These are phyloP conservation scores for Lentinula sp. DNA, from an alignment of 768 basidiomycete species.

Conservation along the genomic window DNA sequence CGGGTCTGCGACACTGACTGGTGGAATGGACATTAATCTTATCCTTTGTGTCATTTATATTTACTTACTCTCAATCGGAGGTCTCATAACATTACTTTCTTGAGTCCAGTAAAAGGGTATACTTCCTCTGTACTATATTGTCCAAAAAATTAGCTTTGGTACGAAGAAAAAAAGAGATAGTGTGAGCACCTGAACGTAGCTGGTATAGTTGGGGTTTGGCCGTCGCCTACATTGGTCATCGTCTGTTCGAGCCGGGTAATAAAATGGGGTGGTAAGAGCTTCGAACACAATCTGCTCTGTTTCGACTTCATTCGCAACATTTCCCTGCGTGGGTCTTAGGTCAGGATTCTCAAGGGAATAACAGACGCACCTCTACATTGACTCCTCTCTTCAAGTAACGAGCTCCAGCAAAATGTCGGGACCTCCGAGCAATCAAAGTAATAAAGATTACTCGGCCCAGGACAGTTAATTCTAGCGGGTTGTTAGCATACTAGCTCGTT, in stretches of 20 bases:
- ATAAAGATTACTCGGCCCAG: constrained; percentile 88
- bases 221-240: constrained; percentile 32
- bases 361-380: constrained; percentile 69
- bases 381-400: constrained; percentile 92
- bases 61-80: constrained; percentile 88
- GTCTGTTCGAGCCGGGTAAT: constrained; percentile 51
- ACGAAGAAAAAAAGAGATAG: neutral
- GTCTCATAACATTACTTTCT: constrained; percentile 85
- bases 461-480: constrained; percentile 74
- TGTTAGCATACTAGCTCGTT: neutral
- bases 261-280: constrained; percentile 84
- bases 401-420: constrained; percentile 93
- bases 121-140: constrained; percentile 75
- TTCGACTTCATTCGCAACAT: constrained; percentile 98
- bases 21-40: neutral
- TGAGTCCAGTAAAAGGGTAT: constrained; percentile 98
- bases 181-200: constrained; percentile 76
- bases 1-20: constrained; percentile 91
- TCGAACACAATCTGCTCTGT: constrained; percentile 97
- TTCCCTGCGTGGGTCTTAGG: constrained; percentile 51
- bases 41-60: neutral
- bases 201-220: constrained; percentile 85
- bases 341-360: too few species aligned
- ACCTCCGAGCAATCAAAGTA: constrained; percentile 91
- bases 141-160: neutral